Evolutionary conservation across 2,329 filamentous ascomycete genomes (phyloP).

Genomic region (Aspergillus fructus): DNA sequence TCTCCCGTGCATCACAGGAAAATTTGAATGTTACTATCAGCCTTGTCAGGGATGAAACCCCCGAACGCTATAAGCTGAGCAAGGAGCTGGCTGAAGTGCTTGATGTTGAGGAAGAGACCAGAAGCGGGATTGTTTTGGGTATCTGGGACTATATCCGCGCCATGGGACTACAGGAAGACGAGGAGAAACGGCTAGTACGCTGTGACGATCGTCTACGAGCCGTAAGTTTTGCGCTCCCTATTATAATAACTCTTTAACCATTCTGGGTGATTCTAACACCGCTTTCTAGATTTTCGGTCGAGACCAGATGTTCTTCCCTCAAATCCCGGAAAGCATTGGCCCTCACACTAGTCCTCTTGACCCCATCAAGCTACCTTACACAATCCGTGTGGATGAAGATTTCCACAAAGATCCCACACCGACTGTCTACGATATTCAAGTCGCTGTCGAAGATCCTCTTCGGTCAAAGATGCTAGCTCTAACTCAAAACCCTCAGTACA

Average conservation of each 20-base stretch:
- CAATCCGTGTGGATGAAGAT: conserved; percentile 84
- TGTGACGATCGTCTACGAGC: conserved; percentile 80
- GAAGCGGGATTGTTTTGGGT: conserved; percentile 83
- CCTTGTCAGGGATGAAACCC: conserved; percentile 77
- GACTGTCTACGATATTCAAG: conserved; percentile 86
- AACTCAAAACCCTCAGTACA: conserved; percentile 68
- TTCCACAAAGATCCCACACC: conserved; percentile 73
- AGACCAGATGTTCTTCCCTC: conserved; percentile 80
- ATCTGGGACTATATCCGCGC: conserved; percentile 94
- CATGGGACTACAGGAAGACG: conserved; percentile 85
- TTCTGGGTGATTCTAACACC: background rate
- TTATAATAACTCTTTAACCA: background rate
- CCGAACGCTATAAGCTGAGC: conserved; percentile 79
- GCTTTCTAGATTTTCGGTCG: conserved; percentile 65
- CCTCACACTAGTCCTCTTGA: conserved; percentile 76
- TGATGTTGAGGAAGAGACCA: conserved; percentile 82
- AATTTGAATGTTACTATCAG: conserved; percentile 90
- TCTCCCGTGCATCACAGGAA: conserved; percentile 88
- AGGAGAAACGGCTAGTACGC: conserved; percentile 88
- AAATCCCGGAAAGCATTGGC: conserved; percentile 76
- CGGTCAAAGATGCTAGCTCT: conserved; percentile 65
- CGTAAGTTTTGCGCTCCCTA: conserved; percentile 51
- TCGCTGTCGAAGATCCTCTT: conserved; percentile 80
- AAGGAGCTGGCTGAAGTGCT: conserved; percentile 78
- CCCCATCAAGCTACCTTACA: conserved; percentile 83